These are phyloP conservation scores for Penicillium sp. DNA, from an alignment of 2,329 filamentous ascomycete species.

Conservation along the genomic window DNA sequence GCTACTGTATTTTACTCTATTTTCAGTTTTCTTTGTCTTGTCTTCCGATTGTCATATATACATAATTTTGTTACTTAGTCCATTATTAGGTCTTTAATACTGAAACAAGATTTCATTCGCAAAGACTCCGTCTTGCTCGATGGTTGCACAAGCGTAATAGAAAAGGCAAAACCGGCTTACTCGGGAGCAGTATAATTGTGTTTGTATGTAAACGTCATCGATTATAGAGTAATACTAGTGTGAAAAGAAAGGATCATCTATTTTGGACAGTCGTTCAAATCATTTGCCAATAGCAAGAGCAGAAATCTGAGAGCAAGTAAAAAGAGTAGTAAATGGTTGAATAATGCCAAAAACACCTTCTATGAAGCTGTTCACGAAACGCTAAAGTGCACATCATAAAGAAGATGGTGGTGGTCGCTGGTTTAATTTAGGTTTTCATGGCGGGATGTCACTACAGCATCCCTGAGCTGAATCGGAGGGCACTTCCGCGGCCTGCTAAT, in stretches of 20 bases:
- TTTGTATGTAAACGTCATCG: conserved; percentile 12
- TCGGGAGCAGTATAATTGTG: background rate
- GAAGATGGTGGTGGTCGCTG: background rate
- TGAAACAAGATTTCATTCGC: conserved; percentile 1
- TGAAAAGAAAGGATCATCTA: background rate
- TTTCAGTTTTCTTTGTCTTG: background rate
- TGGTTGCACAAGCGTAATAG: background rate
- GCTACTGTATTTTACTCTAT: background rate
- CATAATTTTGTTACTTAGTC: conserved; percentile 7
- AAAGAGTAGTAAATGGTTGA: background rate
- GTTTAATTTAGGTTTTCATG: background rate
- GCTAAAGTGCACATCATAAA: background rate
- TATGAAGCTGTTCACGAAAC: background rate
- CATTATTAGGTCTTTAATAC: background rate
- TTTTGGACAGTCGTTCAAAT: background rate
- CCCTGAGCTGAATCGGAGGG: conserved; percentile 44
- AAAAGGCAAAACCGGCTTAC: too few relatives aligned
- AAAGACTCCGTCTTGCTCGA: too few relatives aligned
- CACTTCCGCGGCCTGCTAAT: conserved; percentile 39
- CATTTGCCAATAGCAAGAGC: too few relatives aligned
- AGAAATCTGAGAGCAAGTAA: background rate
- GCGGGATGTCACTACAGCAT: conserved; percentile 31
- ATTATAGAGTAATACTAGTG: background rate
- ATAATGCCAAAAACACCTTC: background rate
- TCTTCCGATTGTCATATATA: conserved; percentile 9